Evolutionary conservation across 1,139 yeast species (phyloP), one percentile per base, ranked within the genome.

Genomic region (Scheffersomyces insectosa): DNA sequence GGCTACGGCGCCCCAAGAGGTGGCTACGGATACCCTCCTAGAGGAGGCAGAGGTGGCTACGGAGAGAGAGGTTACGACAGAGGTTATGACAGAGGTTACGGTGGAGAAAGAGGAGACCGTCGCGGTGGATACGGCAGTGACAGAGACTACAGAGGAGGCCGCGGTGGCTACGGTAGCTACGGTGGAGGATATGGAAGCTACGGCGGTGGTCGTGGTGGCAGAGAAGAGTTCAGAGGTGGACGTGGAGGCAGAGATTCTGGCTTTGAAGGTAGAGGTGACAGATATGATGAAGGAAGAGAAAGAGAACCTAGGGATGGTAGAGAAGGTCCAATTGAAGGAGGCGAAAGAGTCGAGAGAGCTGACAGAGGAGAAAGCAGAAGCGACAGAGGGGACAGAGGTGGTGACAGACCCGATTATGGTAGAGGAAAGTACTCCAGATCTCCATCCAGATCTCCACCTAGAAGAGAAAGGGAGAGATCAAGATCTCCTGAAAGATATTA

Each of bases 391-490:
- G 53, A 46, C 29, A 40, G 43, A 28, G 39, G 42, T 25, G 46
- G 45, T 13, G 46, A 42, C 30, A 43, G 44, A 28, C 46, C 45
- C 14, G 57, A 53, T 28, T 52, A 50, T 42, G 59, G 54, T 14
- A 54, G 70, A 46, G 66, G 64, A 9, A 60, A 64, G 46, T 68
- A 60, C 48, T 66, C 75, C 31, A 63, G 74, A 51, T 67, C 73
- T 2, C 73, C 75, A 10, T 67, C 74, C 3, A 67, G 77, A 54
- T 68, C 75, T 11, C 75, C 75, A 12, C 61, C 62, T 43, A 63
- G 68, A 52, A 48, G 59, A 37, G 56, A 50, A 13, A 54, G 56
- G 40, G 54, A 54, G 37, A 60, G 76, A 56, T 69, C 75, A 33
- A 66, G 75, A 52, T 70, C 75, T n/a, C 76, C 75, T 10, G 71